A percentile compares a stretch with the other conserved stretches of the same genome.
phyloP scores from a whole-genome alignment of 768 basidiomycete species.

The Rhodotorula paludigena region DNA sequence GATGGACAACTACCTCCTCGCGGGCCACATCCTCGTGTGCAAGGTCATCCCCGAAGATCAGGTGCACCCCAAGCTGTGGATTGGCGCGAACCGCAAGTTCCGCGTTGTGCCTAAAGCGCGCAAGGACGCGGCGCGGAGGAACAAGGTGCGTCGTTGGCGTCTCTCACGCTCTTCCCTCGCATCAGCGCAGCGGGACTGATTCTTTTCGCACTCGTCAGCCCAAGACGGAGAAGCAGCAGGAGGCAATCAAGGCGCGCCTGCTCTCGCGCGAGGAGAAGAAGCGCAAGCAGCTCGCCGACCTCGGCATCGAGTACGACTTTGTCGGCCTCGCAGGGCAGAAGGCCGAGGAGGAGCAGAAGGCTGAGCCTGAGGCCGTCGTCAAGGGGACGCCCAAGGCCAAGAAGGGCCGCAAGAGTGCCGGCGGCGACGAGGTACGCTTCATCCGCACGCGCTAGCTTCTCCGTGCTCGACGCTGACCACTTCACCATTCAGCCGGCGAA shows the following conservation, averaged over 20 bases:
- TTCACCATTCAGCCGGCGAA: not conserved
- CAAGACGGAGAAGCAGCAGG: conserved; percentile 67
- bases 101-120: conserved; percentile 58
- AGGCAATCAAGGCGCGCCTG: conserved; percentile 62
- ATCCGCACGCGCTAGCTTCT: too few species aligned
- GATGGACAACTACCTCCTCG: conserved; percentile 96
- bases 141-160: conserved; percentile 59
- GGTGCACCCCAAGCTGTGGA: conserved; percentile 89
- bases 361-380: conserved; percentile 26
- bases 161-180: not conserved
- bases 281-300: conserved; percentile 69
- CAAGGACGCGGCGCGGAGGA: conserved; percentile 57
- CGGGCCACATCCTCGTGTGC: conserved; percentile 89
- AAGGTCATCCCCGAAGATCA: conserved; percentile 82
- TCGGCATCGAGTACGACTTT: conserved; percentile 84
- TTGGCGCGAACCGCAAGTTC: conserved; percentile 94
- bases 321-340: conserved; percentile 64
- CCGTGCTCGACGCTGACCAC: not conserved
- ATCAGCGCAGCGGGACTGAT: not conserved
- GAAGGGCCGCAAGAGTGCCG: conserved; percentile 31
- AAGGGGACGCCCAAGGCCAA: conserved; percentile 18
- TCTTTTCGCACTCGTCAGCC: conserved; percentile 51
- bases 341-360: conserved; percentile 12
- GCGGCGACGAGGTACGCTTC: conserved; percentile 20
- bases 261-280: conserved; percentile 70